Evolutionary conservation across 148 eudicot genomes (phyloP).

Genomic region (Rhododendron mucronatum): DNA sequence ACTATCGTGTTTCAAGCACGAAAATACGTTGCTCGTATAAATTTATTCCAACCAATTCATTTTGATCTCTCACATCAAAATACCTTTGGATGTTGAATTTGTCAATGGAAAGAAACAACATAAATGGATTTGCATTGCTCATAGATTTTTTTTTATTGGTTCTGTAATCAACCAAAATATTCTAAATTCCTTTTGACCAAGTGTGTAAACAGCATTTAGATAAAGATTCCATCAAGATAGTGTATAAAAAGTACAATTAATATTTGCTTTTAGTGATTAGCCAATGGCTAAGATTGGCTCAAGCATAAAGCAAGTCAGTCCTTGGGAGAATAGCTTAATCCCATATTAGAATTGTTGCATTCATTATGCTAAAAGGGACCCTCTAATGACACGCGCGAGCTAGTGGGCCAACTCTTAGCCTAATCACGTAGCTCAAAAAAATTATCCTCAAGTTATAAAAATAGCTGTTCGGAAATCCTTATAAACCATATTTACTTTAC

Average conservation of each 20-base stretch:
- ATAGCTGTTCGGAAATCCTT: no score
- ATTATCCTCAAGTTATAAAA: no score
- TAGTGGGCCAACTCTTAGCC: rapidly evolving
- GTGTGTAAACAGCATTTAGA: background rate
- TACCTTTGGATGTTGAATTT: background rate
- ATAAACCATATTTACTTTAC: no score
- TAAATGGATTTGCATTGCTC: background rate
- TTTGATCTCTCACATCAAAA: background rate
- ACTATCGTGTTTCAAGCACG: background rate
- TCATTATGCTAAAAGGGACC: no score
- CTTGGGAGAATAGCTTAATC: no score
- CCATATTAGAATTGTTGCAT: background rate
- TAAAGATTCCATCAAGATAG: background rate
- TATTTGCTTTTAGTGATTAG: no score
- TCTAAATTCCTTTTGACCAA: background rate
- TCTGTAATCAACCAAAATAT: background rate
- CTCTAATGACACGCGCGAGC: no score
- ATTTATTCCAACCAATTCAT: background rate
- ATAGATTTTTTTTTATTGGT: background rate
- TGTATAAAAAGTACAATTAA: no score
- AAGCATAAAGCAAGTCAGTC: no score
- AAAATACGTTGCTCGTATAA: background rate
- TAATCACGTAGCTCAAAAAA: no score
- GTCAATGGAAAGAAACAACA: background rate
- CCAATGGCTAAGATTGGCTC: no score